A percentile compares a stretch with the other conserved stretches of the same genome.
phyloP scores from a whole-genome alignment of 345 rosid genomes.

The Gossypium australe region DNA sequence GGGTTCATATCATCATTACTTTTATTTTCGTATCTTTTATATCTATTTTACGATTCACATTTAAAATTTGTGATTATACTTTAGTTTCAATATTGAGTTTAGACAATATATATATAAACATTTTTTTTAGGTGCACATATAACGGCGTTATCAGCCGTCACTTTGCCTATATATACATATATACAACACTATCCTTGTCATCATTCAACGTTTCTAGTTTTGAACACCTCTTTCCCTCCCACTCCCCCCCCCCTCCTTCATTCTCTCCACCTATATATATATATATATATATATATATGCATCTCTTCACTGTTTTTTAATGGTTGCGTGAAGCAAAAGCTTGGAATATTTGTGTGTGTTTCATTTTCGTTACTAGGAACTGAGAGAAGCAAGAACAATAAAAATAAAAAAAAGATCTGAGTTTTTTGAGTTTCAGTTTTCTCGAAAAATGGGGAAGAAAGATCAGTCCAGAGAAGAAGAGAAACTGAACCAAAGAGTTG shows the following conservation, averaged over 20 bases:
- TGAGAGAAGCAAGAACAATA: too few species aligned
- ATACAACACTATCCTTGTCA: conserved; percentile 9
- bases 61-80: too few species aligned
- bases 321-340: conserved; percentile 61
- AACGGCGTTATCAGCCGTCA: conserved; percentile 50
- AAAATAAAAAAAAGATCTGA: not conserved
- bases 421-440: not conserved
- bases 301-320: conserved; percentile 15
- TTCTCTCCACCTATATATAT: too few species aligned
- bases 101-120: too few species aligned
- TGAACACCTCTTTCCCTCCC: conserved; percentile 14
- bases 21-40: too few species aligned
- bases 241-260: conserved; percentile 3
- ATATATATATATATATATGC: too few species aligned
- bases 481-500: conserved; percentile 32
- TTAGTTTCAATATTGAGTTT: too few species aligned
- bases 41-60: too few species aligned
- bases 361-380: not conserved
- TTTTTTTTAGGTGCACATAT: not conserved
- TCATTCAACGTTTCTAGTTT: conserved; percentile 21
- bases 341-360: conserved; percentile 33
- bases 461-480: conserved; percentile 31
- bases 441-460: conserved; percentile 68
- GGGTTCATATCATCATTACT: too few species aligned
- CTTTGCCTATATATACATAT: conserved; percentile 28